Base-by-base conservation (phyloP, 495 filamentous ascomycete species). In the Clavariopsis aquatica region DNA sequence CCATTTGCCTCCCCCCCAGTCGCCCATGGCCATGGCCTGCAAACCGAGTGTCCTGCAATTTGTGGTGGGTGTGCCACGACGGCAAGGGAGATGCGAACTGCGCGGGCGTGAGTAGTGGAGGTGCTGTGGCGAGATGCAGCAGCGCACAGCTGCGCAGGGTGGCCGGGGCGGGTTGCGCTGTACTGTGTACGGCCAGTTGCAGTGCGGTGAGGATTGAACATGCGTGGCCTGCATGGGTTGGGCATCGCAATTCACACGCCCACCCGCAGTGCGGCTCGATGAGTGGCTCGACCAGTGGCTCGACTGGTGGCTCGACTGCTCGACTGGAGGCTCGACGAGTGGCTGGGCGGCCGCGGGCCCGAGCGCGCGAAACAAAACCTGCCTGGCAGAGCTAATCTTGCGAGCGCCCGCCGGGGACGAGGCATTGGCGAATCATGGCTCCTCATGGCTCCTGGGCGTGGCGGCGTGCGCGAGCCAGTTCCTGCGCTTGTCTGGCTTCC, bases 371-470 rank as follows among this genome's bases (percentile, higher is more conserved):
- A 43, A 43, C 38, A 43, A 43, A 43, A 17, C 2, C 38, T n/a
- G 6, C 2, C 13, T 43, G 4, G 9, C 38, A 43, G 38, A 17
- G 47, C 47, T 27, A 27, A 49, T 24, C 5, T 3, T 24, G 47
- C 9, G 5, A 7, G 6, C 1, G 10, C 29, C 29, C 6, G 8
- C 9, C 6, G 1, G 19, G 13, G 9, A 20, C 19, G 31, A 22
- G 52, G 23, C 28, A 56, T 38, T 43, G 52, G 52, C 52, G 23
- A 56, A 56, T 56, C 17, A 24, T n/a, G n/a, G n/a, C n/a, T n/a
- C n/a, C n/a, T n/a, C n/a, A n/a, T n/a, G n/a, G n/a, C n/a, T n/a
- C n/a, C n/a, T n/a, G n/a, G n/a, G 15, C 15, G 13, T 1, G 27
- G 5, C 23, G 31, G 2, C 3, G 12, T 6, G 52, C 6, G 27